These are phyloP conservation scores for Yamadazyma diddensiae DNA, from an alignment of 1,139 yeast species.

Conservation along the genomic window DNA sequence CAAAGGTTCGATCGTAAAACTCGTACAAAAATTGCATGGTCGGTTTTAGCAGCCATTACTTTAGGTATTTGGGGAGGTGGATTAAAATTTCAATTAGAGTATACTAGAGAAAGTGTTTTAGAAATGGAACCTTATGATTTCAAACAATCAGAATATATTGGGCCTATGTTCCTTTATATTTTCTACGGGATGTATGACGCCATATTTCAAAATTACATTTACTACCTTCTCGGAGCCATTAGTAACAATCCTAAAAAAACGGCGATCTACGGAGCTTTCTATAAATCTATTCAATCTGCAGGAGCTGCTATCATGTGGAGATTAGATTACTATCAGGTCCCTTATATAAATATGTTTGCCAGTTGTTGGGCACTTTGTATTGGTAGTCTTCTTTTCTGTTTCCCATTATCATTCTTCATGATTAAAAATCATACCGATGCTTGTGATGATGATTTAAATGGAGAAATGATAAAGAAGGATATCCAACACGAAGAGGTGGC, in stretches of 20 bases:
- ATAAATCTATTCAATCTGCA: slow-evolving; percentile 63
- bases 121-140: slow-evolving; percentile 37
- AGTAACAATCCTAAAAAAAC: slow-evolving; percentile 56
- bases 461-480: slow-evolving; percentile 12
- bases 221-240: slow-evolving; percentile 58
- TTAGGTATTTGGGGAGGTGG: slow-evolving; percentile 66
- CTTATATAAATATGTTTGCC: slow-evolving; percentile 48
- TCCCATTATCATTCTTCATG: slow-evolving; percentile 36
- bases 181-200: slow-evolving; percentile 61
- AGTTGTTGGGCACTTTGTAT: slow-evolving; percentile 55
- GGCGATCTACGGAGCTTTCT: slow-evolving; percentile 61
- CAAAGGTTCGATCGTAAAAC: slow-evolving; percentile 36
- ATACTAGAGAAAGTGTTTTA: slow-evolving; percentile 39
- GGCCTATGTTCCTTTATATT: slow-evolving; percentile 60
- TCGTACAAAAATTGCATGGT: slow-evolving; percentile 50
- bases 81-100: slow-evolving; percentile 46
- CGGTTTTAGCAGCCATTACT: slow-evolving; percentile 37
- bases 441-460: slow-evolving; percentile 33
- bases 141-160: slow-evolving; percentile 45
- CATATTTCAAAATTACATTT: slow-evolving; percentile 53
- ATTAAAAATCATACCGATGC: slow-evolving; percentile 44
- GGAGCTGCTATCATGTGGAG: slow-evolving; percentile 60
- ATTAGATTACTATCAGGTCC: slow-evolving; percentile 42
- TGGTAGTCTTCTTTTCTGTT: slow-evolving; percentile 45
- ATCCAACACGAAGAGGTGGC: neutral